Conservation (phyloP, 116 monocot genomes). For the Posidonia oceanica region DNA sequence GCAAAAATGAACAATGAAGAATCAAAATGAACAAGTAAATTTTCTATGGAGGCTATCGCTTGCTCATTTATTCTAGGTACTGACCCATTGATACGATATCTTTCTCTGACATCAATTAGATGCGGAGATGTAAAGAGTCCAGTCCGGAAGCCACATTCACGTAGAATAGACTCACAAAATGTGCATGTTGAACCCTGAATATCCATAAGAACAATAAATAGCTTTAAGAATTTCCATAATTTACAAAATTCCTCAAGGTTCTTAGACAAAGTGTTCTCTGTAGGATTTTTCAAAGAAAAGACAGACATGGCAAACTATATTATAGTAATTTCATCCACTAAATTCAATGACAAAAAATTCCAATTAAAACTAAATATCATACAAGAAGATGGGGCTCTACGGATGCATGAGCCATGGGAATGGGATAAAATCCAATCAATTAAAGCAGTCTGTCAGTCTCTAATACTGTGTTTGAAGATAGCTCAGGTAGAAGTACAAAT, state of each 20-base stretch:
- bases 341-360: not conserved
- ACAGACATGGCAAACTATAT: no score
- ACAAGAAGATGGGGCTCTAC: no score
- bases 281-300: no score
- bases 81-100: conserved; percentile 73
- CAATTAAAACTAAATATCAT: not conserved
- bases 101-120: conserved; percentile 83
- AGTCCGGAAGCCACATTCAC: conserved; percentile 71
- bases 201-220: not conserved
- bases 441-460: no score
- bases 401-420: no score
- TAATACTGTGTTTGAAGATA: no score
- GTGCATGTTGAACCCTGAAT: conserved; percentile 84
- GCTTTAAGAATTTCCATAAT: not conserved
- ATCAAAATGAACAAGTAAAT: not conserved
- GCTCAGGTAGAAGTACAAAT: no score
- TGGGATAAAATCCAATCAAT: no score
- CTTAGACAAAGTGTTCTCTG: no score
- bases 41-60: not conserved
- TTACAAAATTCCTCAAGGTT: conserved; percentile 1
- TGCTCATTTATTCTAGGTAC: conserved; percentile 5
- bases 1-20: not conserved
- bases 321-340: no score
- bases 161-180: conserved; percentile 85
- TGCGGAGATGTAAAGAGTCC: conserved; percentile 90